Conservation (phyloP, 768 basidiomycete genomes). For the Amanita polypyramis region DNA sequence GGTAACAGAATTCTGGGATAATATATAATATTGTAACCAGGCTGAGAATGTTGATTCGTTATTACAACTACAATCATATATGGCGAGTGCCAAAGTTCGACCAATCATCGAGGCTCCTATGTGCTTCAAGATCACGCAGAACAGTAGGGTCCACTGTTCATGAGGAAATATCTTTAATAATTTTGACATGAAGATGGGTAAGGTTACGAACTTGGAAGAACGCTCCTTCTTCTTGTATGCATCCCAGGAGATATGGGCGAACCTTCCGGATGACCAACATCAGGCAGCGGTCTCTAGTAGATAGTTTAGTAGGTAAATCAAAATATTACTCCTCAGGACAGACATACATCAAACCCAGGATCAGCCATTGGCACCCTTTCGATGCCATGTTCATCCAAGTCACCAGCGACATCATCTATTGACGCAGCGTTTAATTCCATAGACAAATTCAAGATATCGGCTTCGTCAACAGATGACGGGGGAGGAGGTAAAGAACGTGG, state of each 20-base stretch:
- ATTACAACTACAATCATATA: constrained; percentile 3
- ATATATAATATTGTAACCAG: neutral
- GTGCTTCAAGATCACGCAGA: constrained; percentile 78
- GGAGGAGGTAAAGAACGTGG: constrained; percentile 69
- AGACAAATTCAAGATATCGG: constrained; percentile 79
- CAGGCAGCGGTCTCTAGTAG: constrained; percentile 53
- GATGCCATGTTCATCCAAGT: constrained; percentile 71
- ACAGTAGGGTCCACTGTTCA: constrained; percentile 78
- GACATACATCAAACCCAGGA: constrained; percentile 75
- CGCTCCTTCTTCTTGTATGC: constrained; percentile 91
- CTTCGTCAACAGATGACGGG: constrained; percentile 68
- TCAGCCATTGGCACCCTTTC: constrained; percentile 90
- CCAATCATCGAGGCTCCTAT: constrained; percentile 67
- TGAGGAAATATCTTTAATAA: constrained; percentile 14
- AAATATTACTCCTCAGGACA: constrained; percentile 5
- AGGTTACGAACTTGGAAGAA: constrained; percentile 64
- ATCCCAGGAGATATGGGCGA: constrained; percentile 49
- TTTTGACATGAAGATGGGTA: constrained; percentile 10
- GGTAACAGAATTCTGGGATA: neutral
- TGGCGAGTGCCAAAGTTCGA: constrained; percentile 5
- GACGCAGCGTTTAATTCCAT: constrained; percentile 83
- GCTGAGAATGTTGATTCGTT: neutral
- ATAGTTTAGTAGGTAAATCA: neutral
- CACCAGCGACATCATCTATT: constrained; percentile 61
- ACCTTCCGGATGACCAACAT: constrained; percentile 48